These are phyloP conservation scores for Zygoascus ofunaensis DNA, from an alignment of 805 yeast genomes.

Conservation along the genomic window DNA sequence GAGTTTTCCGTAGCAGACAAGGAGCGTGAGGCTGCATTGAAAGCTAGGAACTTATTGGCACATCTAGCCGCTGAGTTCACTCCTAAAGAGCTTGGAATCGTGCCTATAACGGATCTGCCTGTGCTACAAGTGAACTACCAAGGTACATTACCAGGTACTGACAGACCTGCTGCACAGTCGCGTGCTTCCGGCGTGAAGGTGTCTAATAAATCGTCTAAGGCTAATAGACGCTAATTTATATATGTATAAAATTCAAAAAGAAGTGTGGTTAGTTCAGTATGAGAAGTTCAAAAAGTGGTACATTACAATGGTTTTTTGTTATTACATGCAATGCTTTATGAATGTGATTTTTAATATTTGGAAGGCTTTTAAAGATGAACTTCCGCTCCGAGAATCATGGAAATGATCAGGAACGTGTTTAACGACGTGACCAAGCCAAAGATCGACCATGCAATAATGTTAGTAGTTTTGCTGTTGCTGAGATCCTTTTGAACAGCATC, in stretches of 20 bases:
- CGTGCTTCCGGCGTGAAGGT: constrained; percentile 2
- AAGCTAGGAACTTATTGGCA: constrained; percentile 32
- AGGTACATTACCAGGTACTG: constrained; percentile 60
- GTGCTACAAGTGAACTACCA: constrained; percentile 62
- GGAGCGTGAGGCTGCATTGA: constrained; percentile 29
- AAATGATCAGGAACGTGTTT: constrained; percentile 57
- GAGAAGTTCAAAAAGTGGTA: too few relatives aligned
- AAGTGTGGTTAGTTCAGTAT: too few relatives aligned
- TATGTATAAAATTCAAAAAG: too few relatives aligned
- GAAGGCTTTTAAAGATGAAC: constrained; percentile 43
- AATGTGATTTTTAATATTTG: too few relatives aligned
- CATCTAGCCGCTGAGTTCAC: constrained; percentile 33
- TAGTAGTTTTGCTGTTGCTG: constrained; percentile 54
- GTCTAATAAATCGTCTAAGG: not conserved
- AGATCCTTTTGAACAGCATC: constrained; percentile 42
- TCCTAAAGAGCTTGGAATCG: constrained; percentile 18
- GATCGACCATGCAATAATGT: constrained; percentile 45
- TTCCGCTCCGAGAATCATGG: constrained; percentile 43
- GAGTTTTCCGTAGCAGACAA: constrained; percentile 21
- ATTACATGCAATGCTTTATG: too few relatives aligned
- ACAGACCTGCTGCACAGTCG: constrained; percentile 11
- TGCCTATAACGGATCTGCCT: constrained; percentile 40
- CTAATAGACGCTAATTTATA: not conserved
- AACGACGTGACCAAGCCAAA: constrained; percentile 67
- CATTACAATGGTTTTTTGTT: too few relatives aligned